Conservation (phyloP, 768 basidiomycete species). For the Tephrocybe sp. region DNA sequence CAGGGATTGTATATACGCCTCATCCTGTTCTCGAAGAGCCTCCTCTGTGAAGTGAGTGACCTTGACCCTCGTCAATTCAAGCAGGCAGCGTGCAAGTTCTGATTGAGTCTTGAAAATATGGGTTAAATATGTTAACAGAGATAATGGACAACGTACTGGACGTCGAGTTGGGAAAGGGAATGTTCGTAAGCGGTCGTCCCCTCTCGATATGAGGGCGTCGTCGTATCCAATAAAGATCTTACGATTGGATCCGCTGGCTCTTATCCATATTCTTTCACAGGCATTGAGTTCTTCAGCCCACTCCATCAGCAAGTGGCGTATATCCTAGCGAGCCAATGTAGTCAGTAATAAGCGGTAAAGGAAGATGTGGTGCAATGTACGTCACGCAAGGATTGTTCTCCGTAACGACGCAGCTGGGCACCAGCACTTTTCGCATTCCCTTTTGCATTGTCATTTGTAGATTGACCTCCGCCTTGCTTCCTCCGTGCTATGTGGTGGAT, state of each 20-base stretch:
- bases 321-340: constrained; percentile 64
- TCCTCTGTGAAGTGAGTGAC: constrained; percentile 86
- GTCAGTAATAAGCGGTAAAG: neutral
- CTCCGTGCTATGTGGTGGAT: constrained; percentile 68
- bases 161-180: constrained; percentile 97
- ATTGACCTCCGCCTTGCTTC: constrained; percentile 97
- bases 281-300: constrained; percentile 86
- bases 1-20: constrained; percentile 84
- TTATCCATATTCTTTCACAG: constrained; percentile 92
- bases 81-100: constrained; percentile 83
- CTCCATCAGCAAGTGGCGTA: constrained; percentile 75
- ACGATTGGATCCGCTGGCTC: constrained; percentile 85
- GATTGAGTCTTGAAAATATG: constrained; percentile 69
- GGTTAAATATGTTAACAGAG: neutral
- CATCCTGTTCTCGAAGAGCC: constrained; percentile 81
- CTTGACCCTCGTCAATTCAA: constrained; percentile 84
- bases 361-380: constrained; percentile 37
- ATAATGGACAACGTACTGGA: constrained; percentile 57
- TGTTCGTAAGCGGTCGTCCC: constrained; percentile 80
- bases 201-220: constrained; percentile 70
- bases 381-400: constrained; percentile 89
- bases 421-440: constrained; percentile 93
- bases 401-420: constrained; percentile 90
- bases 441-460: constrained; percentile 89
- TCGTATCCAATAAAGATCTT: constrained; percentile 92